Base-by-base conservation (phyloP, 2,329 filamentous ascomycete genomes). In the Metarhizium sp. region DNA sequence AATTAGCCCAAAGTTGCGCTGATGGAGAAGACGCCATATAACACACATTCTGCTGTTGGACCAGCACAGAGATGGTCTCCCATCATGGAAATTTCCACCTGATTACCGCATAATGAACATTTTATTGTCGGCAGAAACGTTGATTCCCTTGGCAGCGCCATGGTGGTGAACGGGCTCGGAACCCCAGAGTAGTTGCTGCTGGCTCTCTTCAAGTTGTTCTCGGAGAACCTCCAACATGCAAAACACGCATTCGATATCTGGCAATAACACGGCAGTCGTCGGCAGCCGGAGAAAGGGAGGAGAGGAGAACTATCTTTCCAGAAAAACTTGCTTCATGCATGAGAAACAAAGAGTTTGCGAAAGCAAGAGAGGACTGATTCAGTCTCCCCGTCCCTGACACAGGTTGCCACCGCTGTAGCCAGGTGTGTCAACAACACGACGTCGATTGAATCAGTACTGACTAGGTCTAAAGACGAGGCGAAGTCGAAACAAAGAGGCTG, bases 41-140 rank as follows among this genome's bases (percentile, higher is more conserved):
- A 50, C 67, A 61, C 70, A 77, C 80, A 68, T 64, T 79, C 78
- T 64, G 74, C 73, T 71, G 75, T 66, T 58, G 73, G 66, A 57
- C 69, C 73, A 49, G 70, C 69, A 70, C 91, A 96, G 58, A 89
- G 69, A 74, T 96, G 91, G 59, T 95, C 90, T 59, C 89, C 90
- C 86, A 96, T 88, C 69, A 85, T 76, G 45, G 87, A 86, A 62
- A 96, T 94, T 66, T 92, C 86, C 57, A 96, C 88, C 64, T 92
- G 82, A 45, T 75, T 71, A 45, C 84, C 82, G 68, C 90, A 95
- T 73, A 79, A 84, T 53, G 90, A 95, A 72, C 90, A 95, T 78
- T 92, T 95, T 72, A 95, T 88, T 29, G 85, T 85, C 66, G 90
- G 89, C 75, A 94, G 77, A 60, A 92, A 83, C 70, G 81, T 79